phyloP scores from a whole-genome alignment of 805 yeast genomes.

The Wilhelminamyces savonicus region DNA sequence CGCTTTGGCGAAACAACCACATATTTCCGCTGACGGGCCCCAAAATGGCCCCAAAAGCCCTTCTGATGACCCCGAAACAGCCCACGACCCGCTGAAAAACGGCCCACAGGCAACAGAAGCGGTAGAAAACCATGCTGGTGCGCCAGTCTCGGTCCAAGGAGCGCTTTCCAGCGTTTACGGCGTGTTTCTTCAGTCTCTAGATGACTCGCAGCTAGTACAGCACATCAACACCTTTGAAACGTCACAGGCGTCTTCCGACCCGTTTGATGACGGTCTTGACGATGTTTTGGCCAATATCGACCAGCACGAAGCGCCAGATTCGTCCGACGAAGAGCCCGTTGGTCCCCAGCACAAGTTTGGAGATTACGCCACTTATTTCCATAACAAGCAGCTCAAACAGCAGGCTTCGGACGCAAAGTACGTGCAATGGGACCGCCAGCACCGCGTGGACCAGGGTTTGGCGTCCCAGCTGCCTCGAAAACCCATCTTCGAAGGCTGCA shows the following conservation, averaged over 20 bases:
- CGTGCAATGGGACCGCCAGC: slow-evolving; percentile 38
- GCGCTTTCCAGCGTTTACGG: slow-evolving; percentile 3
- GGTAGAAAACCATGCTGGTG: no score
- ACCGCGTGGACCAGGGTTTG: slow-evolving; percentile 7
- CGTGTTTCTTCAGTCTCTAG: slow-evolving; percentile 14
- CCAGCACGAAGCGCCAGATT: not conserved
- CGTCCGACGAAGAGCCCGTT: slow-evolving; percentile 15
- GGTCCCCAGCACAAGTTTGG: slow-evolving; percentile 51
- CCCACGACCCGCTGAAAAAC: no score
- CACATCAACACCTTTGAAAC: slow-evolving; percentile 10
- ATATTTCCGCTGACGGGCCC: no score
- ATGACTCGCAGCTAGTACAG: slow-evolving; percentile 14
- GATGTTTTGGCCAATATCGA: slow-evolving; percentile 8
- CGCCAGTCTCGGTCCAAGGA: no score
- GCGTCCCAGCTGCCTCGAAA: slow-evolving; percentile 11
- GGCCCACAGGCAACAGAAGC: no score
- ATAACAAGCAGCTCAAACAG: slow-evolving; percentile 55
- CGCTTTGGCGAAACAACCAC: no score
- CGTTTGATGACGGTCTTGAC: slow-evolving; percentile 20
- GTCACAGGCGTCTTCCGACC: slow-evolving; percentile 10
- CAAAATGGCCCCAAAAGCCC: no score
- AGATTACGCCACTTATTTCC: slow-evolving; percentile 60
- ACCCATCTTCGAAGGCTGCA: slow-evolving; percentile 54
- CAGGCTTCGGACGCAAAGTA: slow-evolving; percentile 49
- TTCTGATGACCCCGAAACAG: no score